Evolutionary conservation across 768 basidiomycete species (phyloP).

Genomic region (Hortiboletus campestris): DNA sequence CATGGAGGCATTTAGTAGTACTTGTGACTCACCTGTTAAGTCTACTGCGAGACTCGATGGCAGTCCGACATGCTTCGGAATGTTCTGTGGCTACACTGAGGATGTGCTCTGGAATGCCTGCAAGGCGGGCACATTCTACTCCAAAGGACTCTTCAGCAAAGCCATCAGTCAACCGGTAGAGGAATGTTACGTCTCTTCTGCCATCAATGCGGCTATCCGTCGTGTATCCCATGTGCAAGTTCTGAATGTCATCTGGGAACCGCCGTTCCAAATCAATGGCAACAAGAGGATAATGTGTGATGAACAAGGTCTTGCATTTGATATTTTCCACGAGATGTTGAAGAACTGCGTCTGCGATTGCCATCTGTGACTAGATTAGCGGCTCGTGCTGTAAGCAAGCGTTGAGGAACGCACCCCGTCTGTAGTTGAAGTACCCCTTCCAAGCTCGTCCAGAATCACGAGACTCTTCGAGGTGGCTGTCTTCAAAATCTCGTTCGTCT

Average conservation of each 20-base stretch:
- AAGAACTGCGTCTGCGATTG: conserved; percentile 80
- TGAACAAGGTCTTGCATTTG: conserved; percentile 80
- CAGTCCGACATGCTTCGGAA: conserved; percentile 53
- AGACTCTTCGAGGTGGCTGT: conserved; percentile 72
- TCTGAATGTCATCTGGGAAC: conserved; percentile 62
- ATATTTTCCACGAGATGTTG: conserved; percentile 60
- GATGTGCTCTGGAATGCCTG: conserved; percentile 73
- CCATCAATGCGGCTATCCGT: conserved; percentile 70
- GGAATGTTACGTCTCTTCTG: conserved; percentile 77
- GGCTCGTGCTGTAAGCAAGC: background rate
- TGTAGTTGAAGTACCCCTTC: conserved; percentile 88
- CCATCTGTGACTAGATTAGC: conserved; percentile 53
- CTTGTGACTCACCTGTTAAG: conserved; percentile 45
- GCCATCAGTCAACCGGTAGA: conserved; percentile 74
- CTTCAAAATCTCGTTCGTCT: conserved; percentile 86
- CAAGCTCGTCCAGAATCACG: conserved; percentile 88
- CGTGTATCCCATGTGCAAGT: conserved; percentile 85
- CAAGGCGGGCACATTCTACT: conserved; percentile 88
- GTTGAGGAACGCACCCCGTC: conserved; percentile 62
- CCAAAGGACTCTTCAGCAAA: conserved; percentile 85
- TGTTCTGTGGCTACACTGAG: conserved; percentile 57
- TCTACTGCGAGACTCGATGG: conserved; percentile 48
- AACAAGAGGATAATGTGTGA: conserved; percentile 91
- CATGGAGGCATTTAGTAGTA: background rate
- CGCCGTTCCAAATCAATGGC: conserved; percentile 63